phyloP scores from a whole-genome alignment of 2,329 filamentous ascomycete species.

The Talaromyces sp. region DNA sequence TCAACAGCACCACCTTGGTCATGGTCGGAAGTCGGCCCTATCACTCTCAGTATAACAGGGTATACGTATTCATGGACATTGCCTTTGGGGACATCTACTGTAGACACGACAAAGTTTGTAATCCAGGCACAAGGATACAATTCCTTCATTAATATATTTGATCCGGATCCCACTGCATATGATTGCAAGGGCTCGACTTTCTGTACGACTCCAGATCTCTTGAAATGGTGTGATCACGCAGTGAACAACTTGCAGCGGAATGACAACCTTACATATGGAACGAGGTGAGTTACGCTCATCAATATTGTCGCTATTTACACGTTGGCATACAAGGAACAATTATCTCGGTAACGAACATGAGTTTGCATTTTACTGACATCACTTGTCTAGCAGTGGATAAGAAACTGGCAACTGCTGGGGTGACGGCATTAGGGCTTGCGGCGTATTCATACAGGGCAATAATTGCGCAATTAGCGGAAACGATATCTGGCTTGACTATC shows the following conservation, averaged over 20 bases:
- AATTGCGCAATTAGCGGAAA: not conserved
- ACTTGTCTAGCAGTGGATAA: not conserved
- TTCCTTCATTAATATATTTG: no score
- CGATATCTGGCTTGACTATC: not conserved
- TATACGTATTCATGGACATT: no score
- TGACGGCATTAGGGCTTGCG: not conserved
- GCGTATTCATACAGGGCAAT: not conserved
- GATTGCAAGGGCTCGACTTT: not conserved
- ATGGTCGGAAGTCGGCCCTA: no score
- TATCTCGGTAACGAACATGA: no score
- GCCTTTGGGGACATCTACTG: no score
- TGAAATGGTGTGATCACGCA: not conserved
- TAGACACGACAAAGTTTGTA: no score
- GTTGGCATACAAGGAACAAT: no score
- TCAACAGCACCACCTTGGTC: no score
- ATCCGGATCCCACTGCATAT: not conserved
- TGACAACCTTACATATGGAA: not conserved
- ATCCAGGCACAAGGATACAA: no score
- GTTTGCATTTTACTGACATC: not conserved
- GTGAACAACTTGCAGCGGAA: not conserved
- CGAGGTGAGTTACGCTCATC: not conserved
- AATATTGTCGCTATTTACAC: no score
- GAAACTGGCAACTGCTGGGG: not conserved
- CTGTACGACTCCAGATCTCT: not conserved
- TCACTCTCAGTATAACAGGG: no score